Conservation (phyloP, 2,329 filamentous ascomycete species). For the Trichoderma semiorbis region DNA sequence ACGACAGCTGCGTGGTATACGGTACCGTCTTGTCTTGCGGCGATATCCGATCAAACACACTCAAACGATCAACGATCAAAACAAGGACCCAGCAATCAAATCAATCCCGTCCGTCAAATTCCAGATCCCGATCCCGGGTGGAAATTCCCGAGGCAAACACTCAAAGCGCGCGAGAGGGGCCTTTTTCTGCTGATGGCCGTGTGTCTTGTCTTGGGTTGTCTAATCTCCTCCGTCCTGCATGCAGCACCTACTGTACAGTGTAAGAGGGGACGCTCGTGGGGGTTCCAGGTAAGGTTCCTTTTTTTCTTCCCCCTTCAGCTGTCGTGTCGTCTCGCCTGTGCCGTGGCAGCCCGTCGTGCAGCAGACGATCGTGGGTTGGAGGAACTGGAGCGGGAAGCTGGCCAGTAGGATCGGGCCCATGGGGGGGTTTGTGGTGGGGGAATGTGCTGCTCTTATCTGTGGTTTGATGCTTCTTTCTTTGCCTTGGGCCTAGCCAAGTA, state of each 20-base stretch:
- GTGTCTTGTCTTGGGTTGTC: not conserved
- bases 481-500: not conserved
- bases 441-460: not conserved
- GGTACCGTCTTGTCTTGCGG: not conserved
- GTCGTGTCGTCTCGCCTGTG: slow-evolving; percentile 15
- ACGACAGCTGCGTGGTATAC: not conserved
- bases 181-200: not conserved
- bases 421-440: not conserved
- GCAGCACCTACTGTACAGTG: not conserved
- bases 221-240: not conserved
- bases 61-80: not conserved
- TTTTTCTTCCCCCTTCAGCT: not conserved
- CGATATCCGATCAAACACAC: not conserved
- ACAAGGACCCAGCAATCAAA: not conserved
- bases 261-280: slow-evolving; percentile 5
- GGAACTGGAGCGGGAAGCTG: not conserved
- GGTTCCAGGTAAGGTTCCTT: not conserved
- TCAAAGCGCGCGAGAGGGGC: not conserved
- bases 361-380: slow-evolving; percentile 10
- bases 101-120: not conserved
- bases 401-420: slow-evolving; percentile 12
- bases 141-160: slow-evolving; percentile 3
- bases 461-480: not conserved
- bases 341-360: slow-evolving; percentile 13
- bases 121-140: not conserved